Base-by-base conservation (phyloP, 805 yeast genomes). In the Candida cerambycidarum region DNA sequence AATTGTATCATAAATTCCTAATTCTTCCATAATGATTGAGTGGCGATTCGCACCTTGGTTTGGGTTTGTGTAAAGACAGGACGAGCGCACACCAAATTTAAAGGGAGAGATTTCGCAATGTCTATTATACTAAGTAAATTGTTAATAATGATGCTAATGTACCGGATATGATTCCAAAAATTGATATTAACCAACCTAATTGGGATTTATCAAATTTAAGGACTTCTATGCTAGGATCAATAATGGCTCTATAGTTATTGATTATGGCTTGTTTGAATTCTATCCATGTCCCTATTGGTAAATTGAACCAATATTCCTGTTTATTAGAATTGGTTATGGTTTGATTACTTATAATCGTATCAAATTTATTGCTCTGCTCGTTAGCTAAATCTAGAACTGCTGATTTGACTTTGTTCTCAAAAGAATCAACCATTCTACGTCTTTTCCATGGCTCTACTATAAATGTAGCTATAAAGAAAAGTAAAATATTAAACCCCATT, bases 401-500 rank as follows among this genome's bases (percentile, higher is more conserved):
- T 23, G 67, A 72, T 50, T 74, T 79, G 10, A 90, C 95, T 56
- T 84, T 86, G 17, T 75, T 80, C 54, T 92, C 97, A 65, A 93
- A 93, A 1, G 89, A 79, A 9, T 80, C 80, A 15, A 92, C 95
- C 46, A 93, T 67, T 43, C 90, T 71, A 44, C 80, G 71, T 50
- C 99, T 71, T 57, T 89, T 93, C 92, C 96, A 89, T 0, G 99
- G 99, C 66, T 93, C 99, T 38, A 93, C 79, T 1, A 89, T 72
- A 52, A 93, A 69, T 51, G 95, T 96, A 13, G 95, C 93, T 5
- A 86, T 69, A 3, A 89, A 56, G 50, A 93, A 89, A 19, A 95
- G 62, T 7, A 85, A 39, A 18, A 92, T 75, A 65, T 93, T 93
- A 49, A 89, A 76, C 1, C 89, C 93, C 95, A 90, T 89, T 32